A percentile compares a stretch with the other conserved stretches of the same genome.
These are phyloP conservation scores for Neoboletus magnificus DNA, from an alignment of 768 basidiomycete genomes.

Conservation along the genomic window DNA sequence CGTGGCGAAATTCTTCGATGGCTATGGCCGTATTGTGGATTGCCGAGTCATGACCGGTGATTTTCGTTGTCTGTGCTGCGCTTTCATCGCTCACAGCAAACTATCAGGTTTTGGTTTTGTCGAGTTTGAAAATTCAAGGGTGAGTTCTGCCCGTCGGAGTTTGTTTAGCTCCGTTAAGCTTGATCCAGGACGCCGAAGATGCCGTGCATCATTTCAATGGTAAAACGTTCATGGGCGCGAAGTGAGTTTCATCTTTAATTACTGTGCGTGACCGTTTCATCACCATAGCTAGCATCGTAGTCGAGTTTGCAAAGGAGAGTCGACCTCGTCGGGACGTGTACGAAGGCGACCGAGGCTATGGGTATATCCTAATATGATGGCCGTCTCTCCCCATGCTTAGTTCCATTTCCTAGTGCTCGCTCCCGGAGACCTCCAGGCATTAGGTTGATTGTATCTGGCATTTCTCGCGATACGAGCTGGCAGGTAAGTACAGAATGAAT, in stretches of 20 bases:
- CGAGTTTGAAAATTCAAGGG: slow-evolving; percentile 88
- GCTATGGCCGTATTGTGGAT: slow-evolving; percentile 84
- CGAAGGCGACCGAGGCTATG: slow-evolving; percentile 54
- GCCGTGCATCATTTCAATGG: slow-evolving; percentile 85
- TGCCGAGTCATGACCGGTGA: slow-evolving; percentile 92
- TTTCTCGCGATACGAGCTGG: slow-evolving; percentile 96
- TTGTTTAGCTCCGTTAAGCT: slow-evolving; percentile 10
- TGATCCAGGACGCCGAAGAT: slow-evolving; percentile 85
- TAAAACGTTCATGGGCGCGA: slow-evolving; percentile 84
- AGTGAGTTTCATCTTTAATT: slow-evolving; percentile 32
- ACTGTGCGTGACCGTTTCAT: neutral
- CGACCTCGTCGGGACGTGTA: slow-evolving; percentile 78
- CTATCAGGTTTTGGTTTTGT: slow-evolving; percentile 88
- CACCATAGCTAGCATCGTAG: slow-evolving; percentile 66
- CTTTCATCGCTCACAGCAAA: slow-evolving; percentile 16
- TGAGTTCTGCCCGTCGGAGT: slow-evolving; percentile 16
- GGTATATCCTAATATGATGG: slow-evolving; percentile 38
- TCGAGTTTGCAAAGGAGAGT: slow-evolving; percentile 94
- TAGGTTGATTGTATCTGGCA: slow-evolving; percentile 81
- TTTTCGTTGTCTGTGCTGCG: slow-evolving; percentile 21
- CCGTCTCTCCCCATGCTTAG: slow-evolving; percentile 8
- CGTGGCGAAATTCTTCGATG: slow-evolving; percentile 85
- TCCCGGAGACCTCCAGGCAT: slow-evolving; percentile 77
- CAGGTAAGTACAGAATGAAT: slow-evolving; percentile 67
- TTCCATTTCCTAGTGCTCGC: slow-evolving; percentile 46